A percentile compares a stretch with the other conserved stretches of the same genome.
Evolutionary conservation across 768 basidiomycete species (phyloP).

Genomic region (Terana coerulea): DNA sequence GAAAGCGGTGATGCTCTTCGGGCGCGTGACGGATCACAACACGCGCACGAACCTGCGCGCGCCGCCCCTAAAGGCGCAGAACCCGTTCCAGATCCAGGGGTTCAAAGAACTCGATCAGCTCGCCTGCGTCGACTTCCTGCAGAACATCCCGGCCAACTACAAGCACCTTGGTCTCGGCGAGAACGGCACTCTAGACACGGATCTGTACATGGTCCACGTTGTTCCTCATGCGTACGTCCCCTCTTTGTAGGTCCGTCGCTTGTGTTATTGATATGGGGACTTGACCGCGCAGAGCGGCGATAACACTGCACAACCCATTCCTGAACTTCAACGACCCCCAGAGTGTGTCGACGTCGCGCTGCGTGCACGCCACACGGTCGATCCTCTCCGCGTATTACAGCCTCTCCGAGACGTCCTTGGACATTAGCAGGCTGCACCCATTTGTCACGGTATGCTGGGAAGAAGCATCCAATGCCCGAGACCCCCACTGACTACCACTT

Average conservation of each 20-base stretch:
- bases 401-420: conserved; percentile 78
- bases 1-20: conserved; percentile 83
- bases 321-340: conserved; percentile 68
- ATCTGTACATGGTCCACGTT: conserved; percentile 83
- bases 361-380: conserved; percentile 68
- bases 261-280: conserved; percentile 5
- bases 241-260: no score
- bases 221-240: conserved; percentile 77
- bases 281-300: conserved; percentile 57
- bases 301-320: conserved; percentile 84
- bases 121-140: conserved; percentile 62
- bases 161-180: conserved; percentile 60
- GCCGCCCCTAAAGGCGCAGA: conserved; percentile 64
- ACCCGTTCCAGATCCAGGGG: conserved; percentile 63
- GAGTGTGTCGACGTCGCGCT: conserved; percentile 65
- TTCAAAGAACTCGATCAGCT: conserved; percentile 71
- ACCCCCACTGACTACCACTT: neutral
- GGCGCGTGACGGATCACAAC: conserved; percentile 80
- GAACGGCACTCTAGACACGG: conserved; percentile 64
- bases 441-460: conserved; percentile 63
- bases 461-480: conserved; percentile 11
- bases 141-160: conserved; percentile 64
- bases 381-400: conserved; percentile 76
- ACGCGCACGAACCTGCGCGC: conserved; percentile 70
- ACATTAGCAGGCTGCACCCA: conserved; percentile 76